Percentiles rank a stretch among this genome's conserved stretches.
phyloP scores from a whole-genome alignment of 768 basidiomycete genomes.

The Serendipita sp. region DNA sequence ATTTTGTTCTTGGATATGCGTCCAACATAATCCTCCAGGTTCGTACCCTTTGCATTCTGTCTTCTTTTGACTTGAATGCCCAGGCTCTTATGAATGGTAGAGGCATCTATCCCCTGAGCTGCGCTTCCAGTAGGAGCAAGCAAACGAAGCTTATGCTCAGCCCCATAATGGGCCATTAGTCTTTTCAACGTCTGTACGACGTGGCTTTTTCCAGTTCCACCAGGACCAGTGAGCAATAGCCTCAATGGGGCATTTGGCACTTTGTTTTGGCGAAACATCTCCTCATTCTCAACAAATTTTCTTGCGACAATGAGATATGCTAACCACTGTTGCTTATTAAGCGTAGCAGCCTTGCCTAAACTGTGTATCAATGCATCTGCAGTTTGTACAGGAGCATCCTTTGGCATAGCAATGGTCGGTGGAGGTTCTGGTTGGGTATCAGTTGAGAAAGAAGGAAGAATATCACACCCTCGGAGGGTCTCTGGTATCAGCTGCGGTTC shows the following conservation, averaged over 20 bases:
- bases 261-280: background rate
- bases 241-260: slow-evolving; percentile 11
- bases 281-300: background rate
- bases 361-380: background rate
- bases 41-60: slow-evolving; percentile 9
- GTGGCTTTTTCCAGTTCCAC: too few species aligned
- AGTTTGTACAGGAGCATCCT: background rate
- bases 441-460: background rate
- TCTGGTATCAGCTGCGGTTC: background rate
- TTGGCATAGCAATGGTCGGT: background rate
- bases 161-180: slow-evolving; percentile 12
- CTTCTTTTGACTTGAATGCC: slow-evolving; percentile 14
- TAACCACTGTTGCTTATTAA: slow-evolving; percentile 9
- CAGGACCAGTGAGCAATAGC: slow-evolving; percentile 18
- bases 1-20: background rate
- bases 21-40: background rate
- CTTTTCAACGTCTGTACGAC: too few species aligned
- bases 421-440: background rate
- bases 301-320: slow-evolving; percentile 11
- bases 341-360: background rate
- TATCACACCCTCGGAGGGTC: background rate
- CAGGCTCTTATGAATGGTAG: slow-evolving; percentile 24
- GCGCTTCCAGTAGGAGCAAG: slow-evolving; percentile 25
- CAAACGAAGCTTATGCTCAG: slow-evolving; percentile 15
- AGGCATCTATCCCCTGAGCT: slow-evolving; percentile 23